Conservation (phyloP, 805 yeast species). For the Candida manassasensis region DNA sequence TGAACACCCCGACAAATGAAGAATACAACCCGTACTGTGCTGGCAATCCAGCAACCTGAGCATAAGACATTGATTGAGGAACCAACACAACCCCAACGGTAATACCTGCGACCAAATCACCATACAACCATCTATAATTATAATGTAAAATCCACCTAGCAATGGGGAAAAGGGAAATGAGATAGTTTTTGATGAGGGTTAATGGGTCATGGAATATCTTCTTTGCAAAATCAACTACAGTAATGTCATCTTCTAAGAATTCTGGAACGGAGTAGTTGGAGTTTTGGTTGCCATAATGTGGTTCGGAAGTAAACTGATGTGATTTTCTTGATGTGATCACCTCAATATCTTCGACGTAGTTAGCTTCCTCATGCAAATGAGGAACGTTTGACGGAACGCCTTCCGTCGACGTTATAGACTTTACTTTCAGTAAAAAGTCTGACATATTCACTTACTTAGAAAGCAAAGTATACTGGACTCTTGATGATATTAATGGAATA, state of each 20-base stretch:
- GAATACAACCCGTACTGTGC: slow-evolving; percentile 89
- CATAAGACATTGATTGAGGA: slow-evolving; percentile 96
- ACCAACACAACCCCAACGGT: slow-evolving; percentile 92
- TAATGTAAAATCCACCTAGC: slow-evolving; percentile 81
- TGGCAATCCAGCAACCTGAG: slow-evolving; percentile 73
- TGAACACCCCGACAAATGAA: slow-evolving; percentile 84
- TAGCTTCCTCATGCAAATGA: slow-evolving; percentile 13
- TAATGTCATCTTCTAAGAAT: slow-evolving; percentile 29
- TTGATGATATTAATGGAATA: no score
- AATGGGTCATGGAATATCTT: slow-evolving; percentile 34
- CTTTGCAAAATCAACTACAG: slow-evolving; percentile 29
- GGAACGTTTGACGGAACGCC: slow-evolving; percentile 19
- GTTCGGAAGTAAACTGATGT: slow-evolving; percentile 12
- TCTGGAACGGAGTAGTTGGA: slow-evolving; percentile 28
- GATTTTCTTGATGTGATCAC: slow-evolving; percentile 8
- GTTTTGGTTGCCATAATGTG: not conserved
- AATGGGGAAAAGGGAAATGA: slow-evolving; percentile 71
- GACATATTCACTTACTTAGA: slow-evolving; percentile 7
- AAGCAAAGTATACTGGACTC: not conserved
- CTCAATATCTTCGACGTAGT: slow-evolving; percentile 4
- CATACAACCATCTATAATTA: slow-evolving; percentile 70
- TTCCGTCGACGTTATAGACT: slow-evolving; percentile 7
- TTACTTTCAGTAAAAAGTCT: slow-evolving; percentile 8
- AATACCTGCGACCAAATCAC: slow-evolving; percentile 86
- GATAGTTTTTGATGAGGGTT: slow-evolving; percentile 40